phyloP scores from a whole-genome alignment of 768 basidiomycete genomes.

The Phaeotremella skinneri region DNA sequence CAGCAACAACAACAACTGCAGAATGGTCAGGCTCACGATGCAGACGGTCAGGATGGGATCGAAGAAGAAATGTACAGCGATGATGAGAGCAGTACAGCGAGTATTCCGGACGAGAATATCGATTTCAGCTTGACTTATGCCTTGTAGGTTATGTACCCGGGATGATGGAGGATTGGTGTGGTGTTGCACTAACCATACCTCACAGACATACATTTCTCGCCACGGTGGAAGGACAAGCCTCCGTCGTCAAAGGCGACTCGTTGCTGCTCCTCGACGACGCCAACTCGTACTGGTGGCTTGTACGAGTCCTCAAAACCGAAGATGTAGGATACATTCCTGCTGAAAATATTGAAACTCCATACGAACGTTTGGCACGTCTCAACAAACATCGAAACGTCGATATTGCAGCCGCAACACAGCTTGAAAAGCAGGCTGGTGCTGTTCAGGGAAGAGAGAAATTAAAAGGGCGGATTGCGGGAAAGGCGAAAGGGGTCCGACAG shows the following conservation, averaged over 20 bases:
- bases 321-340: constrained; percentile 99
- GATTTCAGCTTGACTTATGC: constrained; percentile 52
- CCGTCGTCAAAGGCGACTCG: constrained; percentile 96
- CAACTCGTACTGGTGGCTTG: constrained; percentile 99
- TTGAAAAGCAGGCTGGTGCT: constrained; percentile 37
- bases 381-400: constrained; percentile 98
- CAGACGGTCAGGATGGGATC: constrained; percentile 12
- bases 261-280: constrained; percentile 95
- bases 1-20: constrained; percentile 11
- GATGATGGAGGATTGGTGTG: no score
- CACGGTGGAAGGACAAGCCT: constrained; percentile 97
- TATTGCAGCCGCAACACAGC: constrained; percentile 42
- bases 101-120: constrained; percentile 52
- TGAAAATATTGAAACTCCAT: constrained; percentile 98
- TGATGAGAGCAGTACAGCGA: constrained; percentile 39
- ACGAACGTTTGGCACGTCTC: constrained; percentile 86
- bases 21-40: not conserved
- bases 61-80: constrained; percentile 43
- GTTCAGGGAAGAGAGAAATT: constrained; percentile 31
- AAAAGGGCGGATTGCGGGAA: constrained; percentile 29
- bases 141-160: constrained; percentile 43
- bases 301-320: constrained; percentile 95
- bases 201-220: constrained; percentile 95
- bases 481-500: constrained; percentile 24
- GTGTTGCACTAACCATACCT: constrained; percentile 56